Percentiles rank a stretch among this genome's conserved stretches.
These are phyloP conservation scores for Phytophthora capsici DNA, from an alignment of 352 stramenopile species.

Conservation along the genomic window DNA sequence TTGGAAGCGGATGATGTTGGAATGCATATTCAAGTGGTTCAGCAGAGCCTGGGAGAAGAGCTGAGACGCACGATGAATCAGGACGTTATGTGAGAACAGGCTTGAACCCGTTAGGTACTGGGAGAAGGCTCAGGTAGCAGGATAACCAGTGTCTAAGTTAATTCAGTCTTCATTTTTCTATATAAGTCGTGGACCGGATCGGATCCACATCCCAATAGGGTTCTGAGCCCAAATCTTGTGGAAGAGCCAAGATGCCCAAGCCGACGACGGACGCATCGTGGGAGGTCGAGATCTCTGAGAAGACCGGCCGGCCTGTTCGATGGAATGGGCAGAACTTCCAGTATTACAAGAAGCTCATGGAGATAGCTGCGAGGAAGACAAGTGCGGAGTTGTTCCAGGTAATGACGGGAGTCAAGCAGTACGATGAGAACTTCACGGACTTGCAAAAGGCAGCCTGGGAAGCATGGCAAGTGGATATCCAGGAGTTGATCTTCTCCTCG, in stretches of 20 bases:
- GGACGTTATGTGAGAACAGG: too few relatives aligned
- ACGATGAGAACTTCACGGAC: background rate
- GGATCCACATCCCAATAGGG: slow-evolving; percentile 1
- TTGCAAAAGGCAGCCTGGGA: background rate
- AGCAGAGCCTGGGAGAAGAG: too few relatives aligned
- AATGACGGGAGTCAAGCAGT: slow-evolving; percentile 1
- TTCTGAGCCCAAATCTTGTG: slow-evolving; percentile 7
- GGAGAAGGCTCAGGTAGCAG: too few relatives aligned
- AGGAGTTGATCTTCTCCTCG: slow-evolving; percentile 1
- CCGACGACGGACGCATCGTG: slow-evolving; percentile 1
- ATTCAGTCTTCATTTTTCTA: too few relatives aligned
- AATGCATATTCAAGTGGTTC: too few relatives aligned
- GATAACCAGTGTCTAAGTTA: too few relatives aligned
- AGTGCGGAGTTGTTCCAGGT: slow-evolving; percentile 1
- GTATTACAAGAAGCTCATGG: slow-evolving; percentile 20
- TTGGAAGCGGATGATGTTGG: slow-evolving; percentile 3
- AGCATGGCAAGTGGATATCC: background rate
- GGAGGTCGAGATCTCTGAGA: slow-evolving; percentile 20
- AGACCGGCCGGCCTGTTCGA: slow-evolving; percentile 2
- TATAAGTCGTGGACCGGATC: too few relatives aligned
- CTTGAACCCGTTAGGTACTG: too few relatives aligned
- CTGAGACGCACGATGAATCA: too few relatives aligned
- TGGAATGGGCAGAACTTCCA: slow-evolving; percentile 12
- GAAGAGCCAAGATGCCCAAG: slow-evolving; percentile 12
- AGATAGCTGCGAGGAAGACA: slow-evolving; percentile 4